These are phyloP conservation scores for Xanthoparmelia taractica DNA, from an alignment of 495 filamentous ascomycete species.

Conservation along the genomic window DNA sequence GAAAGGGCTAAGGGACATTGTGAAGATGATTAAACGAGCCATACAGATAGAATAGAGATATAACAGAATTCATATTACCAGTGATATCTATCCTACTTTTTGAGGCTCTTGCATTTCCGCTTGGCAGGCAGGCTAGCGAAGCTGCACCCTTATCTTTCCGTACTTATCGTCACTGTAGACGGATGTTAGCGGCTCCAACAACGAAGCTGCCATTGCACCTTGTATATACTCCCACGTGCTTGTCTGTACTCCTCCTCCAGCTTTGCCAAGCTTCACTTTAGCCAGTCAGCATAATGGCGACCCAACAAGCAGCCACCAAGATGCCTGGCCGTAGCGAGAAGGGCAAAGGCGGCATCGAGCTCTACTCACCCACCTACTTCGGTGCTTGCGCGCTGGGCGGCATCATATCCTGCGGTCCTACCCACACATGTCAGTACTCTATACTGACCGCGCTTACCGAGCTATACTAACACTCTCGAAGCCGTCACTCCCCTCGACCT, in stretches of 20 bases:
- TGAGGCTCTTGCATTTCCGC: neutral
- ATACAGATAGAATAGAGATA: conserved; percentile 12
- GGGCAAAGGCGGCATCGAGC: conserved; percentile 44
- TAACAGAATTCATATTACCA: neutral
- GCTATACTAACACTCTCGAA: neutral
- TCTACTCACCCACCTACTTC: conserved; percentile 61
- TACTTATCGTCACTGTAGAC: conserved; percentile 5
- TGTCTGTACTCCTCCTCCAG: neutral
- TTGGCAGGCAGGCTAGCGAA: neutral
- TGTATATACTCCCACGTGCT: neutral
- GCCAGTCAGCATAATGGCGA: conserved; percentile 11
- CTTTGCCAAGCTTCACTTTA: conserved; percentile 6
- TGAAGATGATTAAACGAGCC: conserved; percentile 36
- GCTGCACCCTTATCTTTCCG: conserved; percentile 11
- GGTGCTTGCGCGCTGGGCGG: conserved; percentile 56
- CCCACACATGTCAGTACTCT: conserved; percentile 29
- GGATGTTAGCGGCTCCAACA: conserved; percentile 9
- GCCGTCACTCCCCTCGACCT: conserved; percentile 44
- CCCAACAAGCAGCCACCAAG: conserved; percentile 18
- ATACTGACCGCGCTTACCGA: conserved; percentile 31
- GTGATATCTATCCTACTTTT: neutral
- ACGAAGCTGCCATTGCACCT: conserved; percentile 1
- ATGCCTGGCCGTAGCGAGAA: conserved; percentile 20
- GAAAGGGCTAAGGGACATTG: conserved; percentile 50
- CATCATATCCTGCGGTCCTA: conserved; percentile 58